These are phyloP conservation scores for Alternaria conjuncta DNA, from an alignment of 2,329 filamentous ascomycete species.

Conservation along the genomic window DNA sequence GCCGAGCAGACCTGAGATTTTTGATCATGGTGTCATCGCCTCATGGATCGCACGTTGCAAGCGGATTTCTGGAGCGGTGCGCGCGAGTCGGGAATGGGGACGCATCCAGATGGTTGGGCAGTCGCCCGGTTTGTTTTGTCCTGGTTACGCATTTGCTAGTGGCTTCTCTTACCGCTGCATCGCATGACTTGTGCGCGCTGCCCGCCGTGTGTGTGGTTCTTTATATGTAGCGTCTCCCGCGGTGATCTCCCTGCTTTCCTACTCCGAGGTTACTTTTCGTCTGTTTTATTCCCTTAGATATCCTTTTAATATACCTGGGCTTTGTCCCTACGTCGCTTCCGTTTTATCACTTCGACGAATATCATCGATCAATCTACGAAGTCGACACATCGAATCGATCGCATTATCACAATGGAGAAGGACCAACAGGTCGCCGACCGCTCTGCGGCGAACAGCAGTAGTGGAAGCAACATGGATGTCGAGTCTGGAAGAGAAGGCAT, in stretches of 20 bases:
- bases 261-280: slow-evolving; percentile 2
- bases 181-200: slow-evolving; percentile 5
- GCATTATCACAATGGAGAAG: slow-evolving; percentile 25
- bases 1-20: slow-evolving; percentile 16
- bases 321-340: background rate
- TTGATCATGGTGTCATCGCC: slow-evolving; percentile 25
- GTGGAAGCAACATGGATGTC: slow-evolving; percentile 27
- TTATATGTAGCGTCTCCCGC: slow-evolving; percentile 23
- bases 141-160: background rate
- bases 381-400: slow-evolving; percentile 1
- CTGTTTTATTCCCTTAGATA: background rate
- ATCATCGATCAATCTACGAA: background rate
- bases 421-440: slow-evolving; percentile 14
- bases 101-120: slow-evolving; percentile 7
- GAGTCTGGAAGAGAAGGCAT: slow-evolving; percentile 46
- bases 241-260: background rate
- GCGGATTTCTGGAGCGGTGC: slow-evolving; percentile 1
- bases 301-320: slow-evolving; percentile 6
- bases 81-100: slow-evolving; percentile 2
- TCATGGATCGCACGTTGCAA: slow-evolving; percentile 8
- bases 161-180: background rate
- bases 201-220: background rate
- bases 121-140: slow-evolving; percentile 10
- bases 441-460: slow-evolving; percentile 7
- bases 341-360: background rate